Evolutionary conservation across 179 eudicot genomes (phyloP).

Genomic region (Pouteria campechiana): DNA sequence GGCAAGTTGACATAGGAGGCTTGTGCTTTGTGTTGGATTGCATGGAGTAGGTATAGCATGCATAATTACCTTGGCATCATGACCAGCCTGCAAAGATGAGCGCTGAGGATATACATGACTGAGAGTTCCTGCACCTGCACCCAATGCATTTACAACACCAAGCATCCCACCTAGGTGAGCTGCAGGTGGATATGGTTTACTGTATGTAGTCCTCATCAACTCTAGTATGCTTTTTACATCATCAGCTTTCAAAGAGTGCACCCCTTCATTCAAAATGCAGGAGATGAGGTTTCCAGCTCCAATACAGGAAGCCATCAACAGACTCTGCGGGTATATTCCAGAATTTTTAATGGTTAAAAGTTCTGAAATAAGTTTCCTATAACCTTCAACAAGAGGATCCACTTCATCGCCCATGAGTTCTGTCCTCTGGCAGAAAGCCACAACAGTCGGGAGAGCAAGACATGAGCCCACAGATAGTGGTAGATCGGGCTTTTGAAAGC

Average conservation of each 20-base stretch:
- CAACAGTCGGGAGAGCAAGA: conserved; percentile 60
- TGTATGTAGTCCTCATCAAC: conserved; percentile 42
- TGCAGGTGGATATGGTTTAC: conserved; percentile 50
- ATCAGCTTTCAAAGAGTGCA: conserved; percentile 38
- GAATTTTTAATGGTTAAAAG: conserved; percentile 32
- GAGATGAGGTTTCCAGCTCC: conserved; percentile 75
- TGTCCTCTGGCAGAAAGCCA: conserved; percentile 62
- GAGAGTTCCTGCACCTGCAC: conserved; percentile 69
- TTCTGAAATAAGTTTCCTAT: conserved; percentile 49
- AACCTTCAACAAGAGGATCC: conserved; percentile 33
- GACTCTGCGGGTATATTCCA: conserved; percentile 40
- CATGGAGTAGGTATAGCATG: neutral
- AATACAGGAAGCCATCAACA: conserved; percentile 73
- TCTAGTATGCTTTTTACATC: conserved; percentile 37
- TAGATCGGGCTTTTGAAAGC: conserved; percentile 11
- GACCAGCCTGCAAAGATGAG: conserved; percentile 12
- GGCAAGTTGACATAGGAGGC: no score
- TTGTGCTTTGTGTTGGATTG: neutral
- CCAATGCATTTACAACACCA: conserved; percentile 82
- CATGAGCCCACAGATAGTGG: conserved; percentile 57
- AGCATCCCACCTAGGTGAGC: conserved; percentile 86
- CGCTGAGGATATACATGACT: conserved; percentile 15
- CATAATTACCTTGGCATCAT: conserved; percentile 31
- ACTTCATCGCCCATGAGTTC: conserved; percentile 66
- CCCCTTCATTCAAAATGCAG: conserved; percentile 58